Evolutionary conservation across 1,284 basidiomycete genomes (phyloP).

Genomic region (Melanopsichium pennsylvanicum): DNA sequence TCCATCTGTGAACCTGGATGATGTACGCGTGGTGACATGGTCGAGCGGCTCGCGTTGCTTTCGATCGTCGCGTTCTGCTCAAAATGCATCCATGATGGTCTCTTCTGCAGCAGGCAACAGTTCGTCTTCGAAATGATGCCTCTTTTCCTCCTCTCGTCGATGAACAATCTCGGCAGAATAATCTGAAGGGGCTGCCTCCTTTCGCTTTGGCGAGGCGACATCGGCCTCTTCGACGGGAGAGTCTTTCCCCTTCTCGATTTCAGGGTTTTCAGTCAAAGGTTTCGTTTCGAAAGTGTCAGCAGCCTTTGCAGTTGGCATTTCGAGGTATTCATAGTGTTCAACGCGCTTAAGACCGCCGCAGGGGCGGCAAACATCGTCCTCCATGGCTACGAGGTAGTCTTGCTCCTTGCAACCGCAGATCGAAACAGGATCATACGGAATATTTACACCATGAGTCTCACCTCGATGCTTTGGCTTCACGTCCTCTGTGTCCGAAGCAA

Average conservation of each 20-base stretch:
- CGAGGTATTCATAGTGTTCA: not conserved
- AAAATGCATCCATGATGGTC: constrained; percentile 9
- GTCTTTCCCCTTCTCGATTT: not conserved
- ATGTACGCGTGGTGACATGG: not conserved
- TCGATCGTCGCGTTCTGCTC: not conserved
- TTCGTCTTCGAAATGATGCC: constrained; percentile 6
- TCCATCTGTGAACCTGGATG: not conserved
- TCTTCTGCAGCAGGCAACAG: constrained; percentile 5
- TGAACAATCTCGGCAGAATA: not conserved
- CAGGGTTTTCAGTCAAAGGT: too few relatives aligned
- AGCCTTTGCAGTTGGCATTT: too few relatives aligned
- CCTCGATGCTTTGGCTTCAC: too few relatives aligned
- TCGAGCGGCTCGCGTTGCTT: too few relatives aligned
- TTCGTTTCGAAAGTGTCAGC: too few relatives aligned
- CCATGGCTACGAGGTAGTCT: constrained; percentile 17
- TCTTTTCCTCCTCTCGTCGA: not conserved
- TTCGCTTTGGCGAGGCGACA: not conserved
- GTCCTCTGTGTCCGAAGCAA: not conserved
- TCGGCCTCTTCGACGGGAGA: not conserved
- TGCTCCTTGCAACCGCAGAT: constrained; percentile 19
- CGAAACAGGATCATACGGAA: too few relatives aligned
- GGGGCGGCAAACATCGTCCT: constrained; percentile 24
- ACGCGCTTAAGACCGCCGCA: too few relatives aligned
- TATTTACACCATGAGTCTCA: too few relatives aligned
- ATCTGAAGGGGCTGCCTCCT: not conserved